Percentiles rank a stretch among this genome's conserved stretches.
Conservation (phyloP, 208 protist genomes). For the Leishmania major region DNA sequence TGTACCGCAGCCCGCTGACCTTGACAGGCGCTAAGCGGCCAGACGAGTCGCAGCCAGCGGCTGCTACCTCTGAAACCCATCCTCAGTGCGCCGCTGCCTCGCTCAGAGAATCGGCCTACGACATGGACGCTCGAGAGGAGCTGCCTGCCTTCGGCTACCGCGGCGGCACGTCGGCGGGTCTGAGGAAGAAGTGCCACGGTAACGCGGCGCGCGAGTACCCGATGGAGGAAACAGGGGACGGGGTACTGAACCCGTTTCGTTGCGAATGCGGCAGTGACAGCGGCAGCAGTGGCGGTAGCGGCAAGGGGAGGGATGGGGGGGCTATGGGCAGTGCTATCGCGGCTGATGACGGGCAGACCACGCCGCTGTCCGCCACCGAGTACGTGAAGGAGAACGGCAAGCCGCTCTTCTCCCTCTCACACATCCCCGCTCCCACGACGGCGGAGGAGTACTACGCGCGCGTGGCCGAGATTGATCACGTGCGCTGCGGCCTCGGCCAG, state of each 20-base stretch:
- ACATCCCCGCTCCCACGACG: slow-evolving; percentile 26
- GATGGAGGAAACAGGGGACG: background rate
- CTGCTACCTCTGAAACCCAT: background rate
- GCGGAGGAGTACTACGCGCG: slow-evolving; percentile 42
- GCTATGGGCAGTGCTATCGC: background rate
- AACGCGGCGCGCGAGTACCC: background rate
- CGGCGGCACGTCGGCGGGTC: background rate
- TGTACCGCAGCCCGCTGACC: background rate
- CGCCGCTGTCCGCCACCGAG: background rate
- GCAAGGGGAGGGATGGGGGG: background rate
- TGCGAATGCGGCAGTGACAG: background rate
- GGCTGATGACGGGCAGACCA: background rate
- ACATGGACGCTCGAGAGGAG: background rate
- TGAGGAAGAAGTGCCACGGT: background rate
- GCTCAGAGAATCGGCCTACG: background rate
- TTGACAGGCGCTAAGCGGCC: background rate
- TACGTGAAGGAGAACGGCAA: background rate
- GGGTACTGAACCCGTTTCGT: background rate
- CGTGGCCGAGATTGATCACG: slow-evolving; percentile 30
- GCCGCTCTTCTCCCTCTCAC: slow-evolving; percentile 16
- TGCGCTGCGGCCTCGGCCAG: slow-evolving; percentile 44
- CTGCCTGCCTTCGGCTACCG: background rate
- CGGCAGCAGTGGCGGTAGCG: background rate
- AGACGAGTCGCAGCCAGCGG: background rate
- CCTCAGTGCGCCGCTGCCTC: background rate